Evolutionary conservation across 306 rosid genomes (phyloP).

Genomic region (Castanea mollissima): DNA sequence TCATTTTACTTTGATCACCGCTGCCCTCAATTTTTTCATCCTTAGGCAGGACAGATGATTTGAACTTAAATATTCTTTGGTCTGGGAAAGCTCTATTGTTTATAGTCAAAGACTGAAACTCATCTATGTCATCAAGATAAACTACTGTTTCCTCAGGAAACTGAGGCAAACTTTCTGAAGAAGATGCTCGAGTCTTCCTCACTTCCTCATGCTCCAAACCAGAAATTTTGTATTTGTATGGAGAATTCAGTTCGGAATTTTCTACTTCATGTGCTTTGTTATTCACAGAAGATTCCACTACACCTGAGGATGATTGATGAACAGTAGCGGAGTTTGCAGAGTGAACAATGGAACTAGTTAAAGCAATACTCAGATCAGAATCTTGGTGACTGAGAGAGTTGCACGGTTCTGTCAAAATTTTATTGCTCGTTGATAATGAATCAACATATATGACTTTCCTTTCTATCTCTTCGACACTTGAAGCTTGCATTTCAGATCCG

Average conservation of each 20-base stretch:
- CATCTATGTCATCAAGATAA: conserved; percentile 54
- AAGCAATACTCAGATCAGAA: conserved; percentile 9
- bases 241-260: conserved; percentile 16
- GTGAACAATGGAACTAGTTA: conserved; percentile 26
- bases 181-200: conserved; percentile 20
- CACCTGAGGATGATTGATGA: conserved; percentile 34
- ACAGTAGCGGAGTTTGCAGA: conserved; percentile 21
- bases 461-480: conserved; percentile 29
- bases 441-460: conserved; percentile 18
- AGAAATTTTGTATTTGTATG: not conserved
- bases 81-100: conserved; percentile 39
- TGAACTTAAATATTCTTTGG: conserved; percentile 58
- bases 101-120: conserved; percentile 32
- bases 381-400: conserved; percentile 1
- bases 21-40: conserved; percentile 12
- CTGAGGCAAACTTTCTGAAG: conserved; percentile 31
- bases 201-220: conserved; percentile 16
- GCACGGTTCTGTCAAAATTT: conserved; percentile 4
- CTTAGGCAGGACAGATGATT: conserved; percentile 17
- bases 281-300: conserved; percentile 21
- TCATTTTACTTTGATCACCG: conserved; percentile 13
- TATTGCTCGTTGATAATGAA: conserved; percentile 13
- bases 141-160: conserved; percentile 30
- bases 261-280: conserved; percentile 11
- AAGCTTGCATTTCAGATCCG: conserved; percentile 32